Evolutionary conservation across 441 rosid species (phyloP), one percentile per base, ranked within the genome.

Genomic region (Croton setiger): DNA sequence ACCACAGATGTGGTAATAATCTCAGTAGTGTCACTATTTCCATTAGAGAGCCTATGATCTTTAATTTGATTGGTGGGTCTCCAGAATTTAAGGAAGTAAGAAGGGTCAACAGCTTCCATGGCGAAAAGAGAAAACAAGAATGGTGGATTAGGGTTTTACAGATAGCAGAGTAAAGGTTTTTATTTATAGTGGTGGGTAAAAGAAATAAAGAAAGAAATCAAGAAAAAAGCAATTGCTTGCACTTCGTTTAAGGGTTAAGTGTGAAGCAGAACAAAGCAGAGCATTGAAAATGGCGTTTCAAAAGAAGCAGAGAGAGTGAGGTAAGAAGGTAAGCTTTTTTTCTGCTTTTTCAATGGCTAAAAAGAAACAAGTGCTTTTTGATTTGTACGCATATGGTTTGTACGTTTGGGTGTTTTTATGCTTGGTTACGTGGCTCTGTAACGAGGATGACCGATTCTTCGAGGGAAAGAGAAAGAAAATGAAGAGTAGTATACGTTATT

Each of bases 31-130:
- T 72, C 73, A 71, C 39, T 67, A 41, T 68, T 76, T 60, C 78
- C 72, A 59, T 56, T 44, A 47, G 74, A 52, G 59, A 27, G 74
- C 4, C 60, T 65, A 63, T 47, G 66, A 15, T 73, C 74, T 52
- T 70, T 62, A 4, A 20, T 37, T 48, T 57, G 56, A 45, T 51
- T 23, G 64, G 72, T 69, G 68, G 79, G 75, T 66, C 74, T 80
- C 91, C 90, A 84, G 67, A 80, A 79, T 79, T 73, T 88, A 73
- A 87, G 82, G 79, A 88, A 85, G 76, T 69, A 74, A n/a, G n/a
- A n/a, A n/a, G n/a, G n/a, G n/a, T n/a, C n/a, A 17, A 87, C 88
- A 67, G 91, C 85, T 79, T 88, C 96, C 98, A 90, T 51, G 52
- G 62, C 10, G 18, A 20, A 4, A 20, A 52, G 43, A 20, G 39